phyloP scores from a whole-genome alignment of 352 stramenopile genomes.

The Pythium sukuiense region DNA sequence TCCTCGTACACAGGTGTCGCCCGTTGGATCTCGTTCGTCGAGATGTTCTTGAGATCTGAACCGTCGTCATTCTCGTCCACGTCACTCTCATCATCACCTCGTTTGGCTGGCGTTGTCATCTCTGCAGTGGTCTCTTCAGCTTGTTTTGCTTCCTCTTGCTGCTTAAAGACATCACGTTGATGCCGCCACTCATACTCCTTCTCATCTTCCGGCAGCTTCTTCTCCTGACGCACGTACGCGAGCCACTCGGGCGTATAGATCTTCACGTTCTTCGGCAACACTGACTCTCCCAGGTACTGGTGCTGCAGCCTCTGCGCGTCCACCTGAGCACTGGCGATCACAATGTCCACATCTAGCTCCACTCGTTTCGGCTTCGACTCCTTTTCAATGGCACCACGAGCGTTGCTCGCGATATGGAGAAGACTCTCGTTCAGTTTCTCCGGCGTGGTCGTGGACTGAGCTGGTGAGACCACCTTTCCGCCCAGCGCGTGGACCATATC shows the following conservation, averaged over 20 bases:
- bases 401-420: background rate
- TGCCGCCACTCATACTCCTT: slow-evolving; percentile 41
- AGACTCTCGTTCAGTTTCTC: slow-evolving; percentile 20
- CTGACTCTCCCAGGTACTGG: slow-evolving; percentile 32
- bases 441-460: slow-evolving; percentile 5
- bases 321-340: slow-evolving; percentile 48
- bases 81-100: slow-evolving; percentile 15
- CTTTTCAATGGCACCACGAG: background rate
- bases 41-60: slow-evolving; percentile 42
- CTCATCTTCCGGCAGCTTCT: slow-evolving; percentile 31
- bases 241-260: slow-evolving; percentile 69
- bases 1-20: slow-evolving; percentile 38
- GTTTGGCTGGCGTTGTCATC: background rate
- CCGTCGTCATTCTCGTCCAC: slow-evolving; percentile 48
- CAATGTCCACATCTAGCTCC: slow-evolving; percentile 44
- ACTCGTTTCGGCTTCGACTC: background rate
- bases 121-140: slow-evolving; percentile 26
- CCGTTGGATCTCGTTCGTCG: slow-evolving; percentile 43
- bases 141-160: slow-evolving; percentile 26
- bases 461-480: slow-evolving; percentile 34
- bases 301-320: slow-evolving; percentile 35
- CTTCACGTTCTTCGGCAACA: slow-evolving; percentile 41
- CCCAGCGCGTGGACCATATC: slow-evolving; percentile 57
- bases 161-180: slow-evolving; percentile 19
- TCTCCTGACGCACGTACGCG: slow-evolving; percentile 47